phyloP scores from a whole-genome alignment of 768 basidiomycete species.

The Ramaria sp. region DNA sequence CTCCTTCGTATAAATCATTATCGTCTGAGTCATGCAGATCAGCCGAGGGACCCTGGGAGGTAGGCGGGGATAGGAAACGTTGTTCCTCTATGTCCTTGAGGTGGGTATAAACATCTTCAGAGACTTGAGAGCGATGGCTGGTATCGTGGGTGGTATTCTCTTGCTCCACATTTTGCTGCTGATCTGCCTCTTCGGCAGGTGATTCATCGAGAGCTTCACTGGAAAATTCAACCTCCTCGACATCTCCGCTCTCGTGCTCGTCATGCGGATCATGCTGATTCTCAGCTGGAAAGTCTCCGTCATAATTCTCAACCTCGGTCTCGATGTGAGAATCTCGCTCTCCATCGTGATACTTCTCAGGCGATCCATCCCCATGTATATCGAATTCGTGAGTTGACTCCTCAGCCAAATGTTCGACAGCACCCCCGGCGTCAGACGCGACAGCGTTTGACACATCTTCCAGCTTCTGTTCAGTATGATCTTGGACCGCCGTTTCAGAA shows the following conservation, averaged over 20 bases:
- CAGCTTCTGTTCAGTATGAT: not conserved
- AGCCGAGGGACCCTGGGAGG: not conserved
- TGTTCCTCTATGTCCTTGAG: not conserved
- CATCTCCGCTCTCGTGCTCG: not conserved
- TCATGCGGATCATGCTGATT: conserved; percentile 14
- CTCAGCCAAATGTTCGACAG: conserved; percentile 7
- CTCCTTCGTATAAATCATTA: not conserved
- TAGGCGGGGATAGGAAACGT: not conserved
- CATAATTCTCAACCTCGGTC: conserved; percentile 20
- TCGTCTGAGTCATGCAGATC: not conserved
- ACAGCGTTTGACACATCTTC: not conserved
- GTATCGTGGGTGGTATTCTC: conserved; percentile 10
- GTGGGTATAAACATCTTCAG: not conserved
- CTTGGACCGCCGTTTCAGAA: not conserved
- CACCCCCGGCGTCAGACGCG: conserved; percentile 12
- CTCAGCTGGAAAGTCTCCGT: conserved; percentile 14
- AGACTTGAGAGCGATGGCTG: not conserved
- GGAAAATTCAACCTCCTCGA: not conserved
- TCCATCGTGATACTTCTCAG: conserved; percentile 1
- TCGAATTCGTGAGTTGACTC: conserved; percentile 10
- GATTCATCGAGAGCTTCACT: not conserved
- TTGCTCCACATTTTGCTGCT: conserved; percentile 4
- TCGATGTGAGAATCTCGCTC: conserved; percentile 8
- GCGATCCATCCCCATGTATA: not conserved
- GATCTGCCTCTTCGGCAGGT: not conserved